These are phyloP conservation scores for Rhizopogon roseolus DNA, from an alignment of 768 basidiomycete species.

Conservation along the genomic window DNA sequence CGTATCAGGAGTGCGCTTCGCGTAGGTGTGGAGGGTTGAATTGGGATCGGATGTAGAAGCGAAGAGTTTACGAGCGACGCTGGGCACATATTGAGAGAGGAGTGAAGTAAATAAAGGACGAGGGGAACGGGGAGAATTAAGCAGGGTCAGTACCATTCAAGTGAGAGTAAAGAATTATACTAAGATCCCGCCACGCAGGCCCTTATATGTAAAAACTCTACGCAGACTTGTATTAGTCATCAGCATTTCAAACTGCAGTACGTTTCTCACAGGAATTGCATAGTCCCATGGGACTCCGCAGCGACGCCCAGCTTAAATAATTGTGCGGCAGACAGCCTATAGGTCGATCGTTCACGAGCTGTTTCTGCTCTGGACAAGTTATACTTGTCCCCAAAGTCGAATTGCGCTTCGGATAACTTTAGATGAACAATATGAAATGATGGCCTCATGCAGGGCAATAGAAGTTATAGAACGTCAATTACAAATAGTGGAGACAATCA, in stretches of 20 bases:
- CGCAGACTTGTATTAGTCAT: not conserved
- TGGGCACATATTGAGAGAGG: conserved; percentile 40
- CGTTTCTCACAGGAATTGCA: too few species aligned
- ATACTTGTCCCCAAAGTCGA: too few species aligned
- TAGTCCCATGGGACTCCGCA: too few species aligned
- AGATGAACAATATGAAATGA: too few species aligned
- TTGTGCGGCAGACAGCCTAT: too few species aligned
- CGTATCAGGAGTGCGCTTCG: conserved; percentile 23
- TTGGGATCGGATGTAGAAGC: not conserved
- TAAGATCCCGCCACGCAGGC: not conserved
- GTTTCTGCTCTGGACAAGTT: too few species aligned
- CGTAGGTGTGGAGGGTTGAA: conserved; percentile 19
- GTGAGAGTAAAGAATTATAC: conserved; percentile 1
- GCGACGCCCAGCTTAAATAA: too few species aligned
- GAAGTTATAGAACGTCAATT: too few species aligned
- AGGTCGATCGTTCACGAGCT: too few species aligned
- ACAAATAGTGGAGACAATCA: too few species aligned
- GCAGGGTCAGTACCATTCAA: conserved; percentile 36
- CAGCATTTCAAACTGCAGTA: not conserved
- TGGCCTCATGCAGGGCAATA: too few species aligned
- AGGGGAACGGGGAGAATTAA: conserved; percentile 31
- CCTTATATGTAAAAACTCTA: not conserved
- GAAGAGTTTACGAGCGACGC: conserved; percentile 24
- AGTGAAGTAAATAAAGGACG: conserved; percentile 41
- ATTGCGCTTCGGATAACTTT: too few species aligned